These are phyloP conservation scores for Mycena olivaceomarginata DNA, from an alignment of 768 basidiomycete genomes.

Conservation along the genomic window DNA sequence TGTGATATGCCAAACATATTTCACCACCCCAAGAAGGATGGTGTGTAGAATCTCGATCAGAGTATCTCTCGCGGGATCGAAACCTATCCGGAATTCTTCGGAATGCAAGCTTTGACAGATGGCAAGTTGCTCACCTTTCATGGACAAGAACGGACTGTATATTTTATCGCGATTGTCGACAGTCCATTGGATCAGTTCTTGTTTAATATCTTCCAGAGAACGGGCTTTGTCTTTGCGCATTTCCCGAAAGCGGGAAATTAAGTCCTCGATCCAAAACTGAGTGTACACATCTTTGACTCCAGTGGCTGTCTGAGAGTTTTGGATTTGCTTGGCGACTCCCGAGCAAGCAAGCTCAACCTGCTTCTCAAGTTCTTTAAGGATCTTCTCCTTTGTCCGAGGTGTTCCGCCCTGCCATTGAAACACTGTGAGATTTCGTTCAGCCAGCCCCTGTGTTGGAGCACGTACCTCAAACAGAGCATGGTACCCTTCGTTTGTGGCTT, in stretches of 20 bases:
- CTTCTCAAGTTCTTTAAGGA: slow-evolving; percentile 46
- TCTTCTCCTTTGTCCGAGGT: slow-evolving; percentile 47
- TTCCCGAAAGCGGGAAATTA: slow-evolving; percentile 48
- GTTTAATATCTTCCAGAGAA: slow-evolving; percentile 44
- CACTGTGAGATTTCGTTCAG: neutral
- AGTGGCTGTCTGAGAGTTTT: slow-evolving; percentile 52
- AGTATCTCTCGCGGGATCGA: slow-evolving; percentile 41
- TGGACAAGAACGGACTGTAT: slow-evolving; percentile 56
- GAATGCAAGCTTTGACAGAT: no score
- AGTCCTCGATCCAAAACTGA: slow-evolving; percentile 59
- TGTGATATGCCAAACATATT: slow-evolving; percentile 54
- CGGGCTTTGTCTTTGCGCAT: neutral
- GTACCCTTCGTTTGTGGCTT: slow-evolving; percentile 57
- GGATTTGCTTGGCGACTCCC: slow-evolving; percentile 53
- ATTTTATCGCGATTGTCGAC: slow-evolving; percentile 45
- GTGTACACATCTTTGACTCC: slow-evolving; percentile 65
- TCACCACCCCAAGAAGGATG: slow-evolving; percentile 50
- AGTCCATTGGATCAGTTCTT: slow-evolving; percentile 54
- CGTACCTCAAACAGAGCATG: slow-evolving; percentile 55
- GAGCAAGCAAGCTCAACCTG: slow-evolving; percentile 57
- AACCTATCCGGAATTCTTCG: slow-evolving; percentile 5
- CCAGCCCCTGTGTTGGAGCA: neutral
- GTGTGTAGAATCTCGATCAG: slow-evolving; percentile 55
- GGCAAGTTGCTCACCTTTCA: slow-evolving; percentile 47
- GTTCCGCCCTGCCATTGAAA: slow-evolving; percentile 45